Evolutionary conservation across 768 basidiomycete genomes (phyloP).

Genomic region (Suillus paluster): DNA sequence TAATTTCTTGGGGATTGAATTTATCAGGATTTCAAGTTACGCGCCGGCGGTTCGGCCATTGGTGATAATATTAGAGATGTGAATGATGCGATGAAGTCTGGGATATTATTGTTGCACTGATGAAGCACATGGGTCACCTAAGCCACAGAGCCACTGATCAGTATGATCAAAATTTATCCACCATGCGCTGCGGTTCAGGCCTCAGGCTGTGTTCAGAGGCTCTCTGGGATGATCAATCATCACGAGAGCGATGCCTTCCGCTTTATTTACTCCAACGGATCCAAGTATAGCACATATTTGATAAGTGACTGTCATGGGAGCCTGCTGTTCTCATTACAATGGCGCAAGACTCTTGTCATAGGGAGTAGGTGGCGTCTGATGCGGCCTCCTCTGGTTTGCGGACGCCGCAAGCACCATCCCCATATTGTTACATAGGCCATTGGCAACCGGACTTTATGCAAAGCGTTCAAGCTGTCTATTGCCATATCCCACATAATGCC

Average conservation of each 20-base stretch:
- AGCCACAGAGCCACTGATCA: not conserved
- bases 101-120: not conserved
- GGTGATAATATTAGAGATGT: not conserved
- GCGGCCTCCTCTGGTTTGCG: not conserved
- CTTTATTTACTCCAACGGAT: not conserved
- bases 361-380: not conserved
- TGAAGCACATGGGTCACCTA: not conserved
- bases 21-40: not conserved
- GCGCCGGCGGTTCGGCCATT: not conserved
- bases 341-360: not conserved
- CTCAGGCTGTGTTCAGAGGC: not conserved
- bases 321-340: not conserved
- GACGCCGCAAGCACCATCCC: slow-evolving; percentile 4
- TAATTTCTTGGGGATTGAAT: slow-evolving; percentile 8
- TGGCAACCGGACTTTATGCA: too few relatives aligned
- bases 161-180: too few relatives aligned
- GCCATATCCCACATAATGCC: not conserved
- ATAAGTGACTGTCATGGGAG: not conserved
- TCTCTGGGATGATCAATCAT: not conserved
- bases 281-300: slow-evolving; percentile 1
- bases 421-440: not conserved
- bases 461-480: not conserved
- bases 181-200: not conserved
- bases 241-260: not conserved
- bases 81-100: not conserved